Conservation (phyloP, 176 grass and related monocot genomes). For the Carex parvula region DNA sequence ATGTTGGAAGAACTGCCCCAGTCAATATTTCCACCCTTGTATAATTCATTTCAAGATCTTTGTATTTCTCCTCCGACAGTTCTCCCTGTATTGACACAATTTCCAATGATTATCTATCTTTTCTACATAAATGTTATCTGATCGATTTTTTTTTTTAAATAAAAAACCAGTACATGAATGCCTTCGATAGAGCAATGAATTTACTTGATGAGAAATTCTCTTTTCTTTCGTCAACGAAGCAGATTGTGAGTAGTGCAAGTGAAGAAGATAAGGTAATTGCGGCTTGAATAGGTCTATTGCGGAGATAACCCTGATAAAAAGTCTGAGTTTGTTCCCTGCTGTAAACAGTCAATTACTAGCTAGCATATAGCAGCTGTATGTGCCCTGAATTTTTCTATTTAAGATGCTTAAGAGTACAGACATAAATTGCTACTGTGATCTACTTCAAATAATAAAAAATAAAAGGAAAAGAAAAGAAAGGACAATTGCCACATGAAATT, state of each 20-base stretch:
- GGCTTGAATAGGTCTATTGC: not conserved
- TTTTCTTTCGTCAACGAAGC: constrained; percentile 74
- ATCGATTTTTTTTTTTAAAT: constrained; percentile 17
- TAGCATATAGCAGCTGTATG: not conserved
- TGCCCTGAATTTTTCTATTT: not conserved
- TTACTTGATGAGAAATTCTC: constrained; percentile 66
- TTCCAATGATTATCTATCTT: not conserved
- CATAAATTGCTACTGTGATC: constrained; percentile 6
- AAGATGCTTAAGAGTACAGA: constrained; percentile 3
- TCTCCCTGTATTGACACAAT: not conserved
- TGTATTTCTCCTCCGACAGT: not conserved
- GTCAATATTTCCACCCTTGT: not conserved
- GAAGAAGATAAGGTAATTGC: constrained; percentile 76
- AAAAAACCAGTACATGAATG: constrained; percentile 77
- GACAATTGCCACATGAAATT: not conserved
- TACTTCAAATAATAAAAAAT: not conserved
- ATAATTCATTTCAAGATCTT: not conserved
- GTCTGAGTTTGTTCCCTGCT: not conserved
- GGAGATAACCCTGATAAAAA: not conserved
- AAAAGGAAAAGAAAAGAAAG: not conserved
- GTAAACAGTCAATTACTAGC: not conserved
- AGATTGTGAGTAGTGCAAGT: constrained; percentile 78
- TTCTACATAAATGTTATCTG: not conserved
- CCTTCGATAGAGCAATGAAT: constrained; percentile 94
- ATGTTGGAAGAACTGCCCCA: not conserved